Base-by-base conservation (phyloP, 371 early-diverging fungal genomes). In the Enteropsectra breve region DNA sequence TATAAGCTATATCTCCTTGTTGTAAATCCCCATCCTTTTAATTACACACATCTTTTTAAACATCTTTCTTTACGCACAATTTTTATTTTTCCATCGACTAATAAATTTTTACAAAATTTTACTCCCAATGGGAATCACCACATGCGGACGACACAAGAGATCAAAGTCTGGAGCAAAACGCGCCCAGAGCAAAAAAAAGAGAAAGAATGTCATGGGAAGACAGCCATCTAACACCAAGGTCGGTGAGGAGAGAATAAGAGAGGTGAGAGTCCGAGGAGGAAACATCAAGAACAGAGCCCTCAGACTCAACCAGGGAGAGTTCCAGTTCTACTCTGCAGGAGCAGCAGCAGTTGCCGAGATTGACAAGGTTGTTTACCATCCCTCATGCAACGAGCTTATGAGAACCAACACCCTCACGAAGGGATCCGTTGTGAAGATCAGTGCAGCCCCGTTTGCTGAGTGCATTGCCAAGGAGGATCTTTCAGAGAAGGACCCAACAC, bases 401-500 rank as follows among this genome's bases (percentile, higher is more conserved):
- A 91, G 99, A 81, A 97, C 97, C 83, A 95, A 95, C 86, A 97
- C 97, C 68, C 85, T 98, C 56, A 97, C 96, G 63, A 97, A 97
- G 87, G 87, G 90, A 34, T 86, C 89, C 79, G 88, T 98, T 74
- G 87, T 98, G 69, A 92, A 96, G 83, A 86, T 98, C 75, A 92
- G 92, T 83, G 92, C 95, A 78, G 89, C 92, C 72, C 92, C 92
- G 69, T 94, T 94, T 89, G 87, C 90, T 77, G 92, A 92, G 81
- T 91, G 92, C 90, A 92, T 90, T 81, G 91, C 92, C 84, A 81
- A 87, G 68, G 6, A 4, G 3, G 65, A 64, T 4, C 91, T 91
- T 85, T 93, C 91, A 81, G 92, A 86, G 75, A 75, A 82, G 70
- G 81, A 87, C 64, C 81, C 92, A 61, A 94, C 93, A 75, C 82